phyloP scores from a whole-genome alignment of 1,284 basidiomycete species.

The Puccinia polysora region DNA sequence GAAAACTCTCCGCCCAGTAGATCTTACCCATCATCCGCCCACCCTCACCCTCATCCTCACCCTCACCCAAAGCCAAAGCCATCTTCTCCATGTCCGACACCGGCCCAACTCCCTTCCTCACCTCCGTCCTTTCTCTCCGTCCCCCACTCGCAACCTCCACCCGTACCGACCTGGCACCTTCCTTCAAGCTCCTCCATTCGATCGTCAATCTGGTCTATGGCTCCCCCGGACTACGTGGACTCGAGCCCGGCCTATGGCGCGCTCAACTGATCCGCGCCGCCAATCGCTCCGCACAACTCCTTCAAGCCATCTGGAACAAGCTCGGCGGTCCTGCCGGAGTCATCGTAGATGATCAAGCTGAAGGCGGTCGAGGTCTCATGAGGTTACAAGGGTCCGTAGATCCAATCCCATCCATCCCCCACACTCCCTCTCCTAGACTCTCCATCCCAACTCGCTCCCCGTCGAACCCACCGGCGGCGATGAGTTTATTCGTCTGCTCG shows the following conservation, averaged over 20 bases:
- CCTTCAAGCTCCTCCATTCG: constrained; percentile 37
- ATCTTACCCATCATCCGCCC: too few relatives aligned
- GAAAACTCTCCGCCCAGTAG: too few relatives aligned
- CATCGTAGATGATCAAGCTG: constrained; percentile 38
- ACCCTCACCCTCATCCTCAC: too few relatives aligned
- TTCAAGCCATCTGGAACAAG: constrained; percentile 37
- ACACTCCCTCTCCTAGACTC: not conserved
- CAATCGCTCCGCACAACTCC: constrained; percentile 25
- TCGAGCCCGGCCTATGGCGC: constrained; percentile 40
- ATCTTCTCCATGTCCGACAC: not conserved
- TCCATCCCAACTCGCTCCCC: not conserved
- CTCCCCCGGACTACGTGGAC: not conserved
- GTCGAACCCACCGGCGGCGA: not conserved
- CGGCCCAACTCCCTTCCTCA: constrained; percentile 5
- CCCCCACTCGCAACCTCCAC: constrained; percentile 42
- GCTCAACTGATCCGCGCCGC: constrained; percentile 34
- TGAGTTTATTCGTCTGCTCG: not conserved
- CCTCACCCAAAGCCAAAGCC: too few relatives aligned
- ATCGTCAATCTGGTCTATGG: constrained; percentile 35
- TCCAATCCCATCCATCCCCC: not conserved
- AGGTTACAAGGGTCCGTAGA: constrained; percentile 36
- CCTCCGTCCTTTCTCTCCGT: constrained; percentile 32
- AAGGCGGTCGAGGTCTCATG: constrained; percentile 38
- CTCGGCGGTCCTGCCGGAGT: constrained; percentile 23
- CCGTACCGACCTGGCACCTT: constrained; percentile 40